Conservation (phyloP, 2,329 filamentous ascomycete genomes). For the Penicillium sp. region DNA sequence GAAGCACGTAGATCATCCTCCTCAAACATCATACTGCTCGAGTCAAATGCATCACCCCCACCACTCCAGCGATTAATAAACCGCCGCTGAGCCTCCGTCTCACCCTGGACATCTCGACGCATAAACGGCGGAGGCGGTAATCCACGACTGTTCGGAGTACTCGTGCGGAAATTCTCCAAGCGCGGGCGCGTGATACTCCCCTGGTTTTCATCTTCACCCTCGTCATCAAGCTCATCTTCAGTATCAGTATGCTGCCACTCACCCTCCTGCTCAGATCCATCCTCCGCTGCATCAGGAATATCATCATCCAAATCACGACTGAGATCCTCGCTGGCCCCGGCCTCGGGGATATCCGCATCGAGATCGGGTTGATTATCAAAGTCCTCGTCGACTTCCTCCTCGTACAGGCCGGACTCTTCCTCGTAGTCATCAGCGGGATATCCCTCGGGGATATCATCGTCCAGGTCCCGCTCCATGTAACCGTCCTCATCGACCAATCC, state of each 20-base stretch:
- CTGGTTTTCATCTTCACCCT: slow-evolving; percentile 47
- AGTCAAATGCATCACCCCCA: slow-evolving; percentile 43
- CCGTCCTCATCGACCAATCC: slow-evolving; percentile 51
- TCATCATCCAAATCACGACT: slow-evolving; percentile 74
- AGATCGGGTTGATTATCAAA: slow-evolving; percentile 54
- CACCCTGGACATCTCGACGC: slow-evolving; percentile 31
- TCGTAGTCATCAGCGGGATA: slow-evolving; percentile 53
- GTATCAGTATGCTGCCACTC: slow-evolving; percentile 81
- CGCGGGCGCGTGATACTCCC: slow-evolving; percentile 31
- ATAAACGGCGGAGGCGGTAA: slow-evolving; percentile 38
- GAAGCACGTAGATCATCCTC: slow-evolving; percentile 45
- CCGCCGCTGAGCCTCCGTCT: slow-evolving; percentile 46
- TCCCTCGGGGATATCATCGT: slow-evolving; percentile 68
- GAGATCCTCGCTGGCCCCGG: slow-evolving; percentile 57
- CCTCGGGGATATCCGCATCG: slow-evolving; percentile 68
- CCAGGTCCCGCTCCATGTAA: slow-evolving; percentile 54
- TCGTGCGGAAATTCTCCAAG: slow-evolving; percentile 41
- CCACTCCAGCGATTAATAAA: slow-evolving; percentile 43
- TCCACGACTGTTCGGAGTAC: slow-evolving; percentile 41
- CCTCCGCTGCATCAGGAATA: slow-evolving; percentile 65
- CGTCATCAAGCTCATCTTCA: slow-evolving; percentile 64
- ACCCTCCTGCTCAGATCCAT: slow-evolving; percentile 54
- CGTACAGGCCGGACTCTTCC: slow-evolving; percentile 36
- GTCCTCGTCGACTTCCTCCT: slow-evolving; percentile 45
- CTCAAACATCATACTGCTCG: slow-evolving; percentile 44